Percentiles rank a stretch among this genome's conserved stretches.
phyloP scores from a whole-genome alignment of 2,329 filamentous ascomycete species.

The Aspergillus sojae region DNA sequence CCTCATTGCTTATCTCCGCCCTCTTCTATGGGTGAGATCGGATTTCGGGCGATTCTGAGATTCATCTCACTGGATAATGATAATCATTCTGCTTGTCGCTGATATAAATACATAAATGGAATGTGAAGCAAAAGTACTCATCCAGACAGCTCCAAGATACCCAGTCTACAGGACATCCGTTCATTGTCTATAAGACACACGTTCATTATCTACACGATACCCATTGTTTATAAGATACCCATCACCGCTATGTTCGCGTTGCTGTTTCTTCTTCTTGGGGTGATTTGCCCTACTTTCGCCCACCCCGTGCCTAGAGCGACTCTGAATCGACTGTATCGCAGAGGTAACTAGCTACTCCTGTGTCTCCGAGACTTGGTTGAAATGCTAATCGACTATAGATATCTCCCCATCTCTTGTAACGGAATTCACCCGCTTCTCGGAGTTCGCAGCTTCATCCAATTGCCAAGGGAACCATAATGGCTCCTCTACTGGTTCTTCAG shows the following conservation, averaged over 20 bases:
- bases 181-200: background rate
- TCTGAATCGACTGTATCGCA: background rate
- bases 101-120: background rate
- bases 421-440: constrained; percentile 2
- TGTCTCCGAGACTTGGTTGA: background rate
- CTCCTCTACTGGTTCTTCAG: background rate
- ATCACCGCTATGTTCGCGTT: background rate
- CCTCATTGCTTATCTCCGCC: background rate
- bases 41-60: too few species aligned
- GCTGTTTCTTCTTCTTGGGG: background rate
- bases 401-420: background rate
- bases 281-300: background rate
- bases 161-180: background rate
- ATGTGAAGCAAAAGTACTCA: background rate
- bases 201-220: background rate
- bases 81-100: background rate
- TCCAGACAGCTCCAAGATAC: background rate
- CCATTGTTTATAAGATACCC: background rate
- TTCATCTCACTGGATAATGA: background rate
- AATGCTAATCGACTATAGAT: background rate
- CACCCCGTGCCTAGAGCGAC: background rate
- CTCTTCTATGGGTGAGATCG: background rate
- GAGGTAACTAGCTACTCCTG: background rate
- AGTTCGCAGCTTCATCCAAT: constrained; percentile 5
- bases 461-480: constrained; percentile 9